Percentiles rank a stretch among this genome's conserved stretches.
Evolutionary conservation across 257 asterid genomes (phyloP).

Genomic region (Solanum peruvianum): DNA sequence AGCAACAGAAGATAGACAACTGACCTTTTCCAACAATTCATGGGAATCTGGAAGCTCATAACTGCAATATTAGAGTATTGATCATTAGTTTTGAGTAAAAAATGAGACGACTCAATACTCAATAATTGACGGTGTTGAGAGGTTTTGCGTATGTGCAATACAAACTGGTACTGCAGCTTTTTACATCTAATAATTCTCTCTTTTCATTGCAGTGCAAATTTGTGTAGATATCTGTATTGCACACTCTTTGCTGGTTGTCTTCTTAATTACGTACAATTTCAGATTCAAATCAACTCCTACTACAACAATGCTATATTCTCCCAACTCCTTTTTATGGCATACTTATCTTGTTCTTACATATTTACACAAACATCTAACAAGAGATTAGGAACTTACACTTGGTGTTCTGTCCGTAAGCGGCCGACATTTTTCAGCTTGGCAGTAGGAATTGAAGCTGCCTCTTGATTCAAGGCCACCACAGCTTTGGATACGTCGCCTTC

Average conservation of each 20-base stretch:
- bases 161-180: neutral
- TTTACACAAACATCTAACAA: neutral
- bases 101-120: neutral
- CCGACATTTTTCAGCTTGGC: constrained; percentile 73
- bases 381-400: constrained; percentile 49
- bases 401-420: constrained; percentile 90
- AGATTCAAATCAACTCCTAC: neutral
- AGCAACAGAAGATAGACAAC: constrained; percentile 14
- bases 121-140: neutral
- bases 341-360: neutral
- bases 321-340: neutral
- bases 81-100: neutral
- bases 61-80: constrained; percentile 34
- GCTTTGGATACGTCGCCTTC: constrained; percentile 79
- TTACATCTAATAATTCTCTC: neutral
- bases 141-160: neutral
- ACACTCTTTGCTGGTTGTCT: neutral
- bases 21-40: constrained; percentile 61
- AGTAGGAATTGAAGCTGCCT: constrained; percentile 61
- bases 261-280: neutral
- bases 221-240: neutral
- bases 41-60: constrained; percentile 87
- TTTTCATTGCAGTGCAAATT: neutral
- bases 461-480: constrained; percentile 66
- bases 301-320: neutral